Conservation (phyloP, 768 basidiomycete species). For the Mycena floridula region DNA sequence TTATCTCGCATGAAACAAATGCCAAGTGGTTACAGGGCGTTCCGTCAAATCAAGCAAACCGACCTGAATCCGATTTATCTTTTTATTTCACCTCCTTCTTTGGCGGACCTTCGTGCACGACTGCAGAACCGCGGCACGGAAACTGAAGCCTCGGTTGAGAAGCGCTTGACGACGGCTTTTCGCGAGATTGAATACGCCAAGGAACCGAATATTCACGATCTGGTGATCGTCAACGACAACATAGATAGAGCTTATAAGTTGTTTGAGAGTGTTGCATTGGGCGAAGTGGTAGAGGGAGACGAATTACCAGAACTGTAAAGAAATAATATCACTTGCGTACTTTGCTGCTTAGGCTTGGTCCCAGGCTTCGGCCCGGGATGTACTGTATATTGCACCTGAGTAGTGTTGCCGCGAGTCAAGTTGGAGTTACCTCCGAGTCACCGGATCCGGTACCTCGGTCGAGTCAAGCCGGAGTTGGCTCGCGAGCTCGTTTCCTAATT, state of each 20-base stretch:
- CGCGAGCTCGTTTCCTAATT: too few relatives aligned
- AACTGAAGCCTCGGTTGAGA: constrained; percentile 60
- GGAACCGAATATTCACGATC: constrained; percentile 65
- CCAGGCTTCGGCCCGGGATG: too few relatives aligned
- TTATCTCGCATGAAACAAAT: constrained; percentile 10
- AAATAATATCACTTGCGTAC: too few relatives aligned
- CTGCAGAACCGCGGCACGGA: constrained; percentile 83
- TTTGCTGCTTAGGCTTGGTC: too few relatives aligned
- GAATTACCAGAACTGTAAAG: constrained; percentile 60
- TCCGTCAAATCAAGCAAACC: constrained; percentile 82
- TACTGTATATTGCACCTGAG: too few relatives aligned
- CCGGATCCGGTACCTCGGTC: too few relatives aligned
- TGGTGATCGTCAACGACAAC: constrained; percentile 88
- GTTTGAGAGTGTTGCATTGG: constrained; percentile 74
- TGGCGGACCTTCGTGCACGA: constrained; percentile 63
- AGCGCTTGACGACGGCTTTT: constrained; percentile 71
- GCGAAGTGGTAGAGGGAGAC: constrained; percentile 50
- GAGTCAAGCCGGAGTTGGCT: too few relatives aligned
- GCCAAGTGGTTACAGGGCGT: constrained; percentile 68
- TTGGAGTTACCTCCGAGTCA: too few relatives aligned
- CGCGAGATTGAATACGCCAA: constrained; percentile 83
- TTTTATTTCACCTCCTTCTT: constrained; percentile 86
- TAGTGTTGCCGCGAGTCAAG: too few relatives aligned
- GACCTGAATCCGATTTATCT: constrained; percentile 79
- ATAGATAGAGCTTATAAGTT: constrained; percentile 73